A percentile compares a stretch with the other conserved stretches of the same genome.
Conservation (phyloP, 2,329 filamentous ascomycete species). For the Clonostachys rosea region DNA sequence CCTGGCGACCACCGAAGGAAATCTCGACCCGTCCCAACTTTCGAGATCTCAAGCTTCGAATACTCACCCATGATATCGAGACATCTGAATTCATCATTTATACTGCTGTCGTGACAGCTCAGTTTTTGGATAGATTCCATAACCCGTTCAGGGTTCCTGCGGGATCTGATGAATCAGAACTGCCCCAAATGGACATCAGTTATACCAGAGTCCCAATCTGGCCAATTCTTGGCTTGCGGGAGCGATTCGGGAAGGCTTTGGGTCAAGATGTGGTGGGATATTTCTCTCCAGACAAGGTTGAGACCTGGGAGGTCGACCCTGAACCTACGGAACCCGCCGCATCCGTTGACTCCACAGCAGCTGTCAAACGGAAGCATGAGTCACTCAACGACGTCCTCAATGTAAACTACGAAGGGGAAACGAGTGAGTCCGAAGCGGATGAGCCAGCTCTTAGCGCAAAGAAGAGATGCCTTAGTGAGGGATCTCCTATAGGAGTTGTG, state of each 20-base stretch:
- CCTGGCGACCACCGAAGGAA: conserved; percentile 7
- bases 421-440: conserved; percentile 20
- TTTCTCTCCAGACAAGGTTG: conserved; percentile 31
- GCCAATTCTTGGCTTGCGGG: conserved; percentile 50
- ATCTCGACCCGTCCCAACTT: conserved; percentile 21
- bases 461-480: conserved; percentile 23
- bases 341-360: conserved; percentile 8
- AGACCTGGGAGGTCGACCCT: conserved; percentile 36
- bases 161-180: conserved; percentile 5
- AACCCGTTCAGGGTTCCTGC: conserved; percentile 33
- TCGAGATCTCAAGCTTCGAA: conserved; percentile 40
- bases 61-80: conserved; percentile 45
- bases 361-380: conserved; percentile 26
- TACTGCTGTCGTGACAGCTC: conserved; percentile 38
- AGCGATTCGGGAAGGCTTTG: conserved; percentile 48
- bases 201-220: conserved; percentile 45
- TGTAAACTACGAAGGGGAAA: conserved; percentile 27
- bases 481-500: conserved; percentile 20
- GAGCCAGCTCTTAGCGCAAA: conserved; percentile 22
- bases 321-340: conserved; percentile 10
- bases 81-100: conserved; percentile 49
- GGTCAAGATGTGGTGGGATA: conserved; percentile 43
- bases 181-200: conserved; percentile 34
- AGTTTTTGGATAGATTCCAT: conserved; percentile 45
- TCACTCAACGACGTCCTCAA: conserved; percentile 29